Percentiles rank a stretch among this genome's conserved stretches.
Conservation (phyloP, 768 basidiomycete species). For the Asterophora parasitica region DNA sequence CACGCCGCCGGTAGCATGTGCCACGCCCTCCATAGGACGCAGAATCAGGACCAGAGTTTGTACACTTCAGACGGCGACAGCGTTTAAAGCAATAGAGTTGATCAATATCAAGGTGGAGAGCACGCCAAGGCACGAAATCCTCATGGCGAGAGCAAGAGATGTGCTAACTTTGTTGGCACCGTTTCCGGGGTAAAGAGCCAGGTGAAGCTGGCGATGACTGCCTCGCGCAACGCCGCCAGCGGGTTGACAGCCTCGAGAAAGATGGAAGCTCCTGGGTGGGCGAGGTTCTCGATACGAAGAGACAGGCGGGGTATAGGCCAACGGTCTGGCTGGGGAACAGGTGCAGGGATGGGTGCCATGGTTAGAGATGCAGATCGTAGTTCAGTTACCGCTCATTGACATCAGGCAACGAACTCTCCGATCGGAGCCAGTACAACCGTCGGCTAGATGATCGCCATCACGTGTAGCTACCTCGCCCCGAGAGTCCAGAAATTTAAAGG, state of each 20-base stretch:
- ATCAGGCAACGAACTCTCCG: background rate
- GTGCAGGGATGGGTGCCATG: constrained; percentile 8
- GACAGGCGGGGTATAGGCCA: constrained; percentile 57
- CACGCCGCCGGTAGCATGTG: constrained; percentile 53
- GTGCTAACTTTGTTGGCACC: constrained; percentile 33
- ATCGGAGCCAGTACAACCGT: too few relatives aligned
- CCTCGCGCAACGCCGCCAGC: constrained; percentile 31
- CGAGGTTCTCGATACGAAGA: constrained; percentile 53
- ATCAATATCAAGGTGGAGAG: background rate
- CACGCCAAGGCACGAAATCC: background rate
- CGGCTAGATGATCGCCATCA: background rate
- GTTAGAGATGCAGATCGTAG: too few relatives aligned
- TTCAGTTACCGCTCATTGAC: background rate
- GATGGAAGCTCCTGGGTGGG: constrained; percentile 50
- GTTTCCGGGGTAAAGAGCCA: constrained; percentile 37
- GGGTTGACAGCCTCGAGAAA: constrained; percentile 52
- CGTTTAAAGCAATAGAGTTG: constrained; percentile 2
- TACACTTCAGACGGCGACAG: constrained; percentile 33
- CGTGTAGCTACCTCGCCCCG: background rate
- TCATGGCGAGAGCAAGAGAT: constrained; percentile 1
- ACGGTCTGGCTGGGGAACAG: constrained; percentile 17
- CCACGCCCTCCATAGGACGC: constrained; percentile 64
- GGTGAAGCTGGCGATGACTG: constrained; percentile 46
- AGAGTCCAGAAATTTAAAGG: background rate
- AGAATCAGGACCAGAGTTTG: constrained; percentile 53